phyloP scores from a whole-genome alignment of 768 basidiomycete species.

The Agaricus subrufescens region DNA sequence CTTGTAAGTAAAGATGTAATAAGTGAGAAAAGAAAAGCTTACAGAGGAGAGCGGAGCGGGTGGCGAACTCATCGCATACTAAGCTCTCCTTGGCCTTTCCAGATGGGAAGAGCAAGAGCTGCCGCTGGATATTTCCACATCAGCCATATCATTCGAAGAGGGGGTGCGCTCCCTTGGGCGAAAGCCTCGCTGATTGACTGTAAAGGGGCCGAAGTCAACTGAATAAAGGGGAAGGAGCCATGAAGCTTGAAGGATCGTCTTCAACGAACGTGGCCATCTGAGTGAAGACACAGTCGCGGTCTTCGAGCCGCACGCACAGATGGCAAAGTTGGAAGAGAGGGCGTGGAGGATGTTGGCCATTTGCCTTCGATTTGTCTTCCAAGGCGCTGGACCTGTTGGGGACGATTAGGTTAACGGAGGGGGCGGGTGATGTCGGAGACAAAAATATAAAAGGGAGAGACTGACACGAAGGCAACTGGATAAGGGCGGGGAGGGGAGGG shows the following conservation, averaged over 20 bases:
- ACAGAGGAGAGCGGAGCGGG: not conserved
- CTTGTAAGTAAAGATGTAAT: not conserved
- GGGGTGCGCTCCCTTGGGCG: constrained; percentile 53
- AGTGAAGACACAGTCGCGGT: constrained; percentile 59
- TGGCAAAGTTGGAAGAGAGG: constrained; percentile 65
- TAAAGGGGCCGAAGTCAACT: constrained; percentile 58
- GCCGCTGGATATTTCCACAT: constrained; percentile 41
- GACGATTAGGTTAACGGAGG: constrained; percentile 19
- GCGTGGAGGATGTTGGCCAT: constrained; percentile 69
- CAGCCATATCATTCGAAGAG: constrained; percentile 53
- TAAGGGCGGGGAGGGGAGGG: constrained; percentile 67
- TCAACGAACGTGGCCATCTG: constrained; percentile 62
- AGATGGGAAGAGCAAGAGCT: constrained; percentile 1
- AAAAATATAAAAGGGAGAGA: constrained; percentile 19
- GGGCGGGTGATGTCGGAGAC: constrained; percentile 10
- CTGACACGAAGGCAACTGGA: constrained; percentile 59
- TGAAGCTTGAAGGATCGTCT: constrained; percentile 14
- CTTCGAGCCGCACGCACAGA: constrained; percentile 66
- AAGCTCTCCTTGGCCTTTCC: constrained; percentile 17
- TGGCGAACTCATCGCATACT: not conserved
- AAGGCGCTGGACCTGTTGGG: constrained; percentile 45
- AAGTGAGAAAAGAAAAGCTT: not conserved
- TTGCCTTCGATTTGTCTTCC: too few species aligned
- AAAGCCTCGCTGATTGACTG: constrained; percentile 59
- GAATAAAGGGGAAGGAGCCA: not conserved